Conservation (phyloP, 1,139 yeast species). For the Wickerhamomyces sp. region DNA sequence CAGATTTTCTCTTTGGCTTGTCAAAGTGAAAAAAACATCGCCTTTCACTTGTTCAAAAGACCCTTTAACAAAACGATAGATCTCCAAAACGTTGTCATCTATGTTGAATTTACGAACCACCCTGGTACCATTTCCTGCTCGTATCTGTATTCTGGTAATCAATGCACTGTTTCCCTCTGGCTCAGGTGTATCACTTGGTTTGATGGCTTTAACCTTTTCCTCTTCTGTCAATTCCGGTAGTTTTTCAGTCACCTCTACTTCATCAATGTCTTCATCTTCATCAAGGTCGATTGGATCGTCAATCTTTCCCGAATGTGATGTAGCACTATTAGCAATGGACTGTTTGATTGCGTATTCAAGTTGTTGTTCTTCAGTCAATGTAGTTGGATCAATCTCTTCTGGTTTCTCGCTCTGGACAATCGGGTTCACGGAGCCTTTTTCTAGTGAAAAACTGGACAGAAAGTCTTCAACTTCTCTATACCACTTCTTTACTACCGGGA, state of each 20-base stretch:
- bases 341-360: constrained; percentile 71
- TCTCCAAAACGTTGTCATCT: constrained; percentile 51
- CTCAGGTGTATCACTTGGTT: constrained; percentile 50
- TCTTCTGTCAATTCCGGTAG: constrained; percentile 18
- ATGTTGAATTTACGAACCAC: constrained; percentile 72
- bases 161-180: constrained; percentile 42
- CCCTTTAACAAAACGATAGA: constrained; percentile 55
- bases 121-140: constrained; percentile 83
- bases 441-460: constrained; percentile 58
- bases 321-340: constrained; percentile 38
- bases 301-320: constrained; percentile 8
- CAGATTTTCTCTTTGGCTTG: constrained; percentile 60
- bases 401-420: constrained; percentile 44
- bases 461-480: constrained; percentile 55
- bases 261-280: constrained; percentile 4
- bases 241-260: constrained; percentile 13
- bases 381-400: constrained; percentile 48
- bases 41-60: constrained; percentile 42
- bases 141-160: constrained; percentile 71
- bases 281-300: constrained; percentile 8
- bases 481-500: constrained; percentile 57
- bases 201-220: constrained; percentile 28
- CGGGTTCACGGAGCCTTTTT: constrained; percentile 66
- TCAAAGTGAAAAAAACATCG: constrained; percentile 48
- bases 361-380: constrained; percentile 81